Base-by-base conservation (phyloP, 768 basidiomycete species). In the Paxillus involutus region DNA sequence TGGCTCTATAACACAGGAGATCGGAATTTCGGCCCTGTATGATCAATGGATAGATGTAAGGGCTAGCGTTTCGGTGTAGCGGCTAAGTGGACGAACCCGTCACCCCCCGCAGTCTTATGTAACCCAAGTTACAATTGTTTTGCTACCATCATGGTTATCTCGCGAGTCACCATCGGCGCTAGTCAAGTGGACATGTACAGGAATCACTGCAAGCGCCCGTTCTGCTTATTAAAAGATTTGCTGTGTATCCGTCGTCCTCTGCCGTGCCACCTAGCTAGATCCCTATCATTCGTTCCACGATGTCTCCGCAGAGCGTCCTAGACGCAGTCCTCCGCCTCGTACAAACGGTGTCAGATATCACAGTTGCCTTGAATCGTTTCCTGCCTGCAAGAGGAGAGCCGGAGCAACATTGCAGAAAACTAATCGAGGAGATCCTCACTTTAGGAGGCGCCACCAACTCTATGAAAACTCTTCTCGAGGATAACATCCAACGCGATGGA, bases 391-490 rank as follows among this genome's bases (percentile, higher is more conserved):
- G 21, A 21, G 3, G 66, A 65, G 47, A 24, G 57, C 63, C 4
- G 16, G 61, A 66, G 43, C 56, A 37, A 36, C 59, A 55, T 35
- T 61, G 66, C 33, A 56, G 61, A 47, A 48, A 45, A 13, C 43
- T 68, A 10, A 59, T 68, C 19, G 66, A 66, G 17, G 65, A 68
- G 39, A 60, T 68, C 55, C 64, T 66, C 52, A 60, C 63, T 21
- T 59, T 66, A 30, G 65, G 66, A 26, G 66, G 65, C 14, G 51
- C 61, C 10, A 61, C 63, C 10, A 68, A 58, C 35, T 63, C 61
- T 16, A 63, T 56, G 37, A 66, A 61, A 50, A 54, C 63, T 19
- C 61, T 63, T 41, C 60, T 66, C 21, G 63, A 66, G 14, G 57
- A 53, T 29, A 65, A 56, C 12, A 58, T 62, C 37, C 60, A 66